Conservation (phyloP, 1,139 yeast species). For the Hemisphaericaspora xylanilytica region DNA sequence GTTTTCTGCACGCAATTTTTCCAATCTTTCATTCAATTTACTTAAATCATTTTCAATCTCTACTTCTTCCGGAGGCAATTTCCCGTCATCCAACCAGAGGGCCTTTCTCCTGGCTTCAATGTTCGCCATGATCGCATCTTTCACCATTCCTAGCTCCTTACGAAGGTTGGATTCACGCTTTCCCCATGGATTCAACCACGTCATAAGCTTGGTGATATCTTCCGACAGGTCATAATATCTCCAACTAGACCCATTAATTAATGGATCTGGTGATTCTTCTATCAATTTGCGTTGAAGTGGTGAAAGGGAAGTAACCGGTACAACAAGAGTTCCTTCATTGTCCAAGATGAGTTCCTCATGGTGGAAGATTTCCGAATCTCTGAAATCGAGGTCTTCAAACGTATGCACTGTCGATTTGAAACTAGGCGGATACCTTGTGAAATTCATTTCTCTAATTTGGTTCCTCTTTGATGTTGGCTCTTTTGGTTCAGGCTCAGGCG, state of each 20-base stretch:
- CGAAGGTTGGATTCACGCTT: constrained; percentile 65
- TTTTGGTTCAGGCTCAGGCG: background rate
- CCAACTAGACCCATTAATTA: constrained; percentile 59
- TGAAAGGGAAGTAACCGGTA: constrained; percentile 23
- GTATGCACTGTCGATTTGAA: constrained; percentile 21
- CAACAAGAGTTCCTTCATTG: constrained; percentile 42
- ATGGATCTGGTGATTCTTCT: constrained; percentile 63
- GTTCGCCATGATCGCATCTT: constrained; percentile 55
- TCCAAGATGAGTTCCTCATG: constrained; percentile 28
- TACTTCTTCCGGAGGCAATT: constrained; percentile 40
- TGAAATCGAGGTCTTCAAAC: constrained; percentile 19
- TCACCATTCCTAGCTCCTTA: constrained; percentile 57
- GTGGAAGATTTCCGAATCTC: constrained; percentile 17
- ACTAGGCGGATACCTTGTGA: constrained; percentile 16
- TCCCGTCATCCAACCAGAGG: constrained; percentile 28
- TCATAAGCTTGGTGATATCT: constrained; percentile 55
- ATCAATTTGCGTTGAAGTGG: constrained; percentile 60
- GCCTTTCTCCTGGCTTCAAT: constrained; percentile 60
- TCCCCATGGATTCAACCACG: constrained; percentile 79
- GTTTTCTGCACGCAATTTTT: constrained; percentile 5
- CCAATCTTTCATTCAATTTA: constrained; percentile 19
- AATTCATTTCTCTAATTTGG: constrained; percentile 19
- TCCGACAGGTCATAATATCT: constrained; percentile 64
- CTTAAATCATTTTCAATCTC: constrained; percentile 38
- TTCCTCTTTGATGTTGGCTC: constrained; percentile 4